Base-by-base conservation (phyloP, 257 asterid species). In the Solanum tarapatanum region DNA sequence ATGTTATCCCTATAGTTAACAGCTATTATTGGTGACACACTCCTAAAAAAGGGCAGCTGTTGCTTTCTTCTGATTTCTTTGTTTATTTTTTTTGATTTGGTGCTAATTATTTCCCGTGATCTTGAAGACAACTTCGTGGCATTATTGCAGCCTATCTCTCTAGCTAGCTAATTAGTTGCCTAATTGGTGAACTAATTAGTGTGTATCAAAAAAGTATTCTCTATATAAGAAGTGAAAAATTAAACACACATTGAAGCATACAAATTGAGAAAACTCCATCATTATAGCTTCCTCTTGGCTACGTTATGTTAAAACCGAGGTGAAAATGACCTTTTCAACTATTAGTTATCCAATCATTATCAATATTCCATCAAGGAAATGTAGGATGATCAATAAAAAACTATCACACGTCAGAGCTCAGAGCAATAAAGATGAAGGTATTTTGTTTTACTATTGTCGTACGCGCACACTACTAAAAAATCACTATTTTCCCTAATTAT, bases 371-470 rank as follows among this genome's bases (percentile, higher is more conserved):
- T 35, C 35, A 0, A 45, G 24, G 21, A 75, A 77, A 77, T 48
- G n/a, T n/a, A 24, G 74, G 32, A 33, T 62, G n/a, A 24, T 43
- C 26, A 60, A 12, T 35, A 86, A 33, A 16, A 30, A 51, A 64
- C 58, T n/a, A 28, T 68, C 83, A 24, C 84, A 77, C 28, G 84
- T 90, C n/a, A 90, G 87, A 91, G 94, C 94, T 77, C 94, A 84
- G 5, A 84, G 88, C 75, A 85, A 86, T 35, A 43, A 86, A 62
- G 90, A 90, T 74, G 89, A 91, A 90, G 94, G 93, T 93, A 84
- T 43, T 43, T 26, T 77, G 7, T 32, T 39, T 24, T 41, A 77
- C 19, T 41, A 26, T 39, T 2, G 3, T 41, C 1, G n/a, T 30
- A 2, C n/a, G 4, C 1, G 0, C 0, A 2, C 48, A 21, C 68